Evolutionary conservation across 345 rosid species (phyloP).

Genomic region (Angophora floribunda): DNA sequence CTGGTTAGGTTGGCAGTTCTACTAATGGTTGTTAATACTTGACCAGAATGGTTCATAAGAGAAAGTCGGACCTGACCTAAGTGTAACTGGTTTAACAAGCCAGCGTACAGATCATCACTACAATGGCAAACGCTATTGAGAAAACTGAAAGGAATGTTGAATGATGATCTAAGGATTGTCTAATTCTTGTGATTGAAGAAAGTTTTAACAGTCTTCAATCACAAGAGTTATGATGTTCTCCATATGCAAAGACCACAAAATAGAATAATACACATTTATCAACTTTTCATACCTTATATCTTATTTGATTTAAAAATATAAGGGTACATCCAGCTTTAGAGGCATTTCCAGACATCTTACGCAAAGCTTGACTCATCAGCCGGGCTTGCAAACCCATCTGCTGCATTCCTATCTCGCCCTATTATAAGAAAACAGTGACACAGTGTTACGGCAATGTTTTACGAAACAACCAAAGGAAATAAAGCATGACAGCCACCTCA

Average conservation of each 20-base stretch:
- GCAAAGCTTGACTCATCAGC: conserved; percentile 98
- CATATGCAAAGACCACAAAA: background rate
- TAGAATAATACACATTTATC: background rate
- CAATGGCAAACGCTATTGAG: background rate
- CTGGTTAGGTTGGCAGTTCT: background rate
- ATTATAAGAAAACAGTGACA: background rate
- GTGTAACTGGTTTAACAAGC: background rate
- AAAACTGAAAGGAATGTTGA: background rate
- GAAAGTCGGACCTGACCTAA: background rate
- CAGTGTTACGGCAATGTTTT: background rate
- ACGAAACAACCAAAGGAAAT: background rate
- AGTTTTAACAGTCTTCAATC: background rate
- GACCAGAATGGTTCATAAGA: background rate
- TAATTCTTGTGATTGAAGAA: background rate
- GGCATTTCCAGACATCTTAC: conserved; percentile 99
- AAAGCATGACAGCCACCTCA: conserved; percentile 35
- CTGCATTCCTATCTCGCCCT: conserved; percentile 99
- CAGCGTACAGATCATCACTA: background rate
- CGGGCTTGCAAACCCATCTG: conserved; percentile 99
- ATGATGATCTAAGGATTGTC: background rate
- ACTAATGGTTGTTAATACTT: background rate
- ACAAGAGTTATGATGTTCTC: background rate
- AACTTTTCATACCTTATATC: conserved; percentile 65
- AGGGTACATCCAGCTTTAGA: conserved; percentile 99
- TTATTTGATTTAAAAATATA: conserved; percentile 84